Percentiles rank a stretch among this genome's conserved stretches.
Evolutionary conservation across 2,329 filamentous ascomycete genomes (phyloP).

Genomic region (Colletotrichum somersetense): DNA sequence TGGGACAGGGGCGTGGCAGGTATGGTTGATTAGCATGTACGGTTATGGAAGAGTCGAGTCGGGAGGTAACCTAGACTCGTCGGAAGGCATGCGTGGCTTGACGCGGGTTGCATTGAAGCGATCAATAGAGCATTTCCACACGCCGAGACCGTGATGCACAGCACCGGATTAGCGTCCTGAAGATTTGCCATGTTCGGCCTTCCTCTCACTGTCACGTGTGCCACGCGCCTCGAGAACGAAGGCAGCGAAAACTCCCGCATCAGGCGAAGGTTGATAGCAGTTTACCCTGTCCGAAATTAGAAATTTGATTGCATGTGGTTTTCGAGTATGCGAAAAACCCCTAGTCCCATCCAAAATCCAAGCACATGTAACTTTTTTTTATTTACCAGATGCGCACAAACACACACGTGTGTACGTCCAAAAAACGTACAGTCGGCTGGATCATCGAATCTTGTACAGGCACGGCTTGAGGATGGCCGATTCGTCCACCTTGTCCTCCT

Average conservation of each 20-base stretch:
- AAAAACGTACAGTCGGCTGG: not conserved
- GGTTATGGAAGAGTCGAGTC: slow-evolving; percentile 1
- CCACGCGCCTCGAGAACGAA: not conserved
- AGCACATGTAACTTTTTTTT: slow-evolving; percentile 21
- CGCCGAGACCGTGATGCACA: not conserved
- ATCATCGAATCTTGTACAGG: slow-evolving; percentile 89
- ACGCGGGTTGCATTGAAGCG: slow-evolving; percentile 11
- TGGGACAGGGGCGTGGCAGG: slow-evolving; percentile 17
- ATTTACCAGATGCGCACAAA: not conserved
- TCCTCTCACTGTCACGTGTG: not conserved
- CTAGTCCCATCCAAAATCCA: not conserved
- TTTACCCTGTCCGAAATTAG: not conserved
- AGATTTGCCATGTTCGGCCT: not conserved
- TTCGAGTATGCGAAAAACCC: not conserved
- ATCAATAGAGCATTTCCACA: slow-evolving; percentile 19
- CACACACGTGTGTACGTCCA: not conserved
- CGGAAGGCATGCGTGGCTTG: slow-evolving; percentile 5
- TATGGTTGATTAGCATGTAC: not conserved
- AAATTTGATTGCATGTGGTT: not conserved
- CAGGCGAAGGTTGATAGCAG: not conserved
- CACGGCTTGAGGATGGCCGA: slow-evolving; percentile 86
- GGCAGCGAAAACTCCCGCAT: not conserved
- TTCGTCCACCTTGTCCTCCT: slow-evolving; percentile 70
- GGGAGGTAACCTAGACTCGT: slow-evolving; percentile 28
- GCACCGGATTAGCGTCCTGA: not conserved